A percentile compares a stretch with the other conserved stretches of the same genome.
Evolutionary conservation across 1,284 basidiomycete species (phyloP).

Genomic region (Pholiota adiposa): DNA sequence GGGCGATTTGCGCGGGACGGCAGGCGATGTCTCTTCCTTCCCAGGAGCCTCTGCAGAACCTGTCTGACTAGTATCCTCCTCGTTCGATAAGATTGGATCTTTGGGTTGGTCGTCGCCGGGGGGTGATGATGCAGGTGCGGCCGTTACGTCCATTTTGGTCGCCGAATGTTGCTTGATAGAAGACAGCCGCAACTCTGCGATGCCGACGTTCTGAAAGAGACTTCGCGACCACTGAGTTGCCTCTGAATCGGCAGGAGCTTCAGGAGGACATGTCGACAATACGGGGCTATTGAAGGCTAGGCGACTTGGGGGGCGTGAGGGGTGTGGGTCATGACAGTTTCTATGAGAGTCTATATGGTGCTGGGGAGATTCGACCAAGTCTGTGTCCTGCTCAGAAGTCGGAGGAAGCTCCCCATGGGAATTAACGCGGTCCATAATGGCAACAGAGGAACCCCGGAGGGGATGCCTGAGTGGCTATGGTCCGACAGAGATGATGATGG

Average conservation of each 20-base stretch:
- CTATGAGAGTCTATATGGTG: constrained; percentile 13
- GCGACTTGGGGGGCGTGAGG: constrained; percentile 39
- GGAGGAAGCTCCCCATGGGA: constrained; percentile 16
- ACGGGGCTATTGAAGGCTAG: constrained; percentile 35
- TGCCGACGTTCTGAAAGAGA: constrained; percentile 27
- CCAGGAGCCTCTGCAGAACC: background rate
- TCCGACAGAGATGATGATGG: constrained; percentile 17
- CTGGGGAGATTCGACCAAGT: constrained; percentile 10
- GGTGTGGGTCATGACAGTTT: constrained; percentile 24
- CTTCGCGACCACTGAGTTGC: constrained; percentile 26
- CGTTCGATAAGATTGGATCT: constrained; percentile 1
- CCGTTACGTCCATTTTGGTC: constrained; percentile 6
- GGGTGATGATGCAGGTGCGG: background rate
- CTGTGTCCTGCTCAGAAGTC: constrained; percentile 24
- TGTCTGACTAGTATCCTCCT: constrained; percentile 14
- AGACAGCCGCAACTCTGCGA: constrained; percentile 17
- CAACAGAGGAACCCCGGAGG: constrained; percentile 19
- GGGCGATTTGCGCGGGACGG: constrained; percentile 20
- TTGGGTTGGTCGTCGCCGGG: background rate
- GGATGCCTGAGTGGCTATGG: constrained; percentile 17
- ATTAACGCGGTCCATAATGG: constrained; percentile 22
- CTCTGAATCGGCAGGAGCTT: constrained; percentile 17
- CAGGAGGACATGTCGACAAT: constrained; percentile 17
- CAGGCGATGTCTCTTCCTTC: constrained; percentile 13
- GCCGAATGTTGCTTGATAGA: constrained; percentile 16